phyloP scores from a whole-genome alignment of 495 filamentous ascomycete genomes.

The Penicillium robsamsonii region DNA sequence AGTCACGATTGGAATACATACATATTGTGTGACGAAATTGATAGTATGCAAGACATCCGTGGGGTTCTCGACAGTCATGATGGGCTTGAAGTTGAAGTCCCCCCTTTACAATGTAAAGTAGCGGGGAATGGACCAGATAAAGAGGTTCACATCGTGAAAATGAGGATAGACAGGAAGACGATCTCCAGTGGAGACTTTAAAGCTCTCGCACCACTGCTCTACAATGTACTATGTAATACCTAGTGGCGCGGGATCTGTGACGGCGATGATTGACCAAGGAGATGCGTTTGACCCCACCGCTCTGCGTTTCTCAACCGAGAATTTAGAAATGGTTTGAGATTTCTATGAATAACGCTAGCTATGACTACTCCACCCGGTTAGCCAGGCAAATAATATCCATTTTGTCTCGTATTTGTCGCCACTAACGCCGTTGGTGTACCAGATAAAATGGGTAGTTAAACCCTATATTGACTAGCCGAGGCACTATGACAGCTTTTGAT shows the following conservation, averaged over 20 bases:
- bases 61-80: slow-evolving; percentile 30
- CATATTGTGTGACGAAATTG: slow-evolving; percentile 42
- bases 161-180: slow-evolving; percentile 6
- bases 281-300: background rate
- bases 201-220: slow-evolving; percentile 5
- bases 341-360: slow-evolving; percentile 1
- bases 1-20: slow-evolving; percentile 45
- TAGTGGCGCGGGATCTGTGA: background rate
- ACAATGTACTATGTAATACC: background rate
- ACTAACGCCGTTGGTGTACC: slow-evolving; percentile 19
- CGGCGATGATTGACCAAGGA: slow-evolving; percentile 6
- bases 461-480: slow-evolving; percentile 21
- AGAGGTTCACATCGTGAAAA: slow-evolving; percentile 8
- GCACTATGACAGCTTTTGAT: slow-evolving; percentile 13
- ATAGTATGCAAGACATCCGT: slow-evolving; percentile 38
- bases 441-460: slow-evolving; percentile 11
- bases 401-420: slow-evolving; percentile 8
- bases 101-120: background rate
- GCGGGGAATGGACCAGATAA: slow-evolving; percentile 3
- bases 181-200: slow-evolving; percentile 1
- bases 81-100: slow-evolving; percentile 10
- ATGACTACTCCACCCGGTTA: slow-evolving; percentile 6
- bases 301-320: background rate
- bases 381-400: background rate
- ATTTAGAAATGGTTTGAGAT: background rate